Evolutionary conservation across 2,329 filamentous ascomycete species (phyloP), one percentile per base, ranked within the genome.

Genomic region (Dactylellina parvicollis): DNA sequence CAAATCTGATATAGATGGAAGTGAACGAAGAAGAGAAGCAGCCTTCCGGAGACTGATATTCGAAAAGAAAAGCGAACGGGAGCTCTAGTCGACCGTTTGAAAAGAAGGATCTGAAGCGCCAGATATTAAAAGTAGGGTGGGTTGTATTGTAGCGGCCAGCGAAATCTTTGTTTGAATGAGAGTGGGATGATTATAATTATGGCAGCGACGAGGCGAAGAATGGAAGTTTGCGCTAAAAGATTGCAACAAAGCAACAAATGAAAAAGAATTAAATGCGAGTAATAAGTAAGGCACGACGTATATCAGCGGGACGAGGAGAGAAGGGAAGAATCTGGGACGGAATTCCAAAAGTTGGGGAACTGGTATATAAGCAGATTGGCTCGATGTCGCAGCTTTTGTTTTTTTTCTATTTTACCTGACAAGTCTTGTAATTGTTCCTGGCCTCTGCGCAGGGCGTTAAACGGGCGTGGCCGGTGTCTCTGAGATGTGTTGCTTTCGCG

Each of bases 21-120:
- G 24, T 8, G 16, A n/a, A 38, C 47, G 14, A 8, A 50, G 22
- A 67, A 18, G 9, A 1, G 22, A 42, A 46, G 22, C 22, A 65
- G 54, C 40, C 57, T 72, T 61, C 66, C 66, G 30, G 66, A 71
- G 66, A 71, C 57, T 54, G 67, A 52, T 44, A 38, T 62, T 36
- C 16, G 7, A 55, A 24, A 44, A 44, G 18, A 32, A 47, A 24
- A 34, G 26, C 16, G 30, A 22, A 55, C 67, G 59, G 50, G 57
- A 72, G 49, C 34, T 57, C 24, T 64, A 65, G 46, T 66, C 50
- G 16, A 71, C 57, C 56, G 56, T 55, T 40, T 46, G 26, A 46
- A 42, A 34, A 52, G 34, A 64, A 18, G n/a, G 14, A 61, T 14
- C 12, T 50, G 20, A 38, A 16, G 18, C 9, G 9, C 22, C 28